Percentiles rank a stretch among this genome's conserved stretches.
These are phyloP conservation scores for Trichophyton benhamiae DNA, from an alignment of 2,329 filamentous ascomycete genomes.

Conservation along the genomic window DNA sequence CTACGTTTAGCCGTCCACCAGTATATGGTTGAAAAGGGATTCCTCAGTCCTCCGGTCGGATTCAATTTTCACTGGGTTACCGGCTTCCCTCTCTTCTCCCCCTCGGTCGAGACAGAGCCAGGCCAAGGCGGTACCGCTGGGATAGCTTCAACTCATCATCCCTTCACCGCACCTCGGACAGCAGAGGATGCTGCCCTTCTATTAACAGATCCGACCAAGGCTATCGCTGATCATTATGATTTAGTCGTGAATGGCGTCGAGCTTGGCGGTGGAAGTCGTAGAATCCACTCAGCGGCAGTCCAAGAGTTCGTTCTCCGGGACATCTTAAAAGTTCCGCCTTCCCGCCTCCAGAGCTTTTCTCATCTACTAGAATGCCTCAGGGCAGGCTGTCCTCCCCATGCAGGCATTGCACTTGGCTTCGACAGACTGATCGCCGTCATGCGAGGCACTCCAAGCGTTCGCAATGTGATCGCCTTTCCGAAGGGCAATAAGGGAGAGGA, in stretches of 20 bases:
- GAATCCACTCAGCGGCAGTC: constrained; percentile 73
- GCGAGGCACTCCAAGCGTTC: constrained; percentile 61
- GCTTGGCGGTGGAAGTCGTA: constrained; percentile 79
- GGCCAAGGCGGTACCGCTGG: constrained; percentile 73
- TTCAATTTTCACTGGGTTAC: constrained; percentile 74
- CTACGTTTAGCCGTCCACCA: constrained; percentile 60
- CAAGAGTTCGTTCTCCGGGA: constrained; percentile 78
- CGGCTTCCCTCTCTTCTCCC: constrained; percentile 87
- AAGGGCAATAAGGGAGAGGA: constrained; percentile 89
- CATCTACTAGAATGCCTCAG: constrained; percentile 73
- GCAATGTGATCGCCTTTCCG: constrained; percentile 93
- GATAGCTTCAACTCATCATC: constrained; percentile 81
- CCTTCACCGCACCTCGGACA: constrained; percentile 78
- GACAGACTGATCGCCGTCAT: constrained; percentile 75
- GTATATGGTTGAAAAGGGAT: constrained; percentile 50
- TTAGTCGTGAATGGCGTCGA: constrained; percentile 92
- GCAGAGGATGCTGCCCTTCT: constrained; percentile 62
- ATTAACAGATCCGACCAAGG: constrained; percentile 56
- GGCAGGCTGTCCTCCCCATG: constrained; percentile 85
- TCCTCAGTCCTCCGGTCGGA: constrained; percentile 40
- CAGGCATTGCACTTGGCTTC: constrained; percentile 84
- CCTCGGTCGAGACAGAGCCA: constrained; percentile 50
- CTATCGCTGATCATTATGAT: constrained; percentile 82
- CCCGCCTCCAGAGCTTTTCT: constrained; percentile 65
- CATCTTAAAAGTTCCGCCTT: constrained; percentile 63